A percentile compares a stretch with the other conserved stretches of the same genome.
Conservation (phyloP, 208 protist genomes). For the Crithidia brevicula region DNA sequence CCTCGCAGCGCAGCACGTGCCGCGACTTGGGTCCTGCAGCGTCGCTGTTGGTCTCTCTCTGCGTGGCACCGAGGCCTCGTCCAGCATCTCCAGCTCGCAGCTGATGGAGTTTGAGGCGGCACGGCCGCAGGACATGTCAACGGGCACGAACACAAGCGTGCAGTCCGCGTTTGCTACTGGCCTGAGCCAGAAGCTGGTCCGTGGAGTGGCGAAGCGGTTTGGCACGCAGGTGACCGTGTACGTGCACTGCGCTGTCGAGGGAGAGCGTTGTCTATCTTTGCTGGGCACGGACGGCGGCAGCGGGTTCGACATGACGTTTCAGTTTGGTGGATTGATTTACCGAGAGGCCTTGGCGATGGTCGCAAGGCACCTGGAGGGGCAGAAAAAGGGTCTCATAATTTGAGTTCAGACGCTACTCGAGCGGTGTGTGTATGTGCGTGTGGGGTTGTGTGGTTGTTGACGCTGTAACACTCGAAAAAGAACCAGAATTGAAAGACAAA, state of each 20-base stretch:
- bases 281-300: constrained; percentile 58
- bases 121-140: constrained; percentile 6
- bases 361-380: not conserved
- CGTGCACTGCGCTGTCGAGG: constrained; percentile 58
- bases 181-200: constrained; percentile 50
- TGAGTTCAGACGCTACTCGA: too few species aligned
- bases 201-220: constrained; percentile 21
- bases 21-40: constrained; percentile 41
- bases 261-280: constrained; percentile 41
- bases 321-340: constrained; percentile 58
- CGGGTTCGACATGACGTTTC: constrained; percentile 46
- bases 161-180: constrained; percentile 46
- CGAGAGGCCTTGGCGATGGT: constrained; percentile 27
- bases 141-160: constrained; percentile 22
- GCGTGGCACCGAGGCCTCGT: not conserved
- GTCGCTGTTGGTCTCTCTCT: constrained; percentile 30
- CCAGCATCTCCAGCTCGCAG: constrained; percentile 23
- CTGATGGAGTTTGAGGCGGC: constrained; percentile 38
- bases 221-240: constrained; percentile 34
- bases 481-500: too few species aligned
- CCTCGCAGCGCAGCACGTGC: constrained; percentile 18
- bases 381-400: not conserved
- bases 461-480: too few species aligned
- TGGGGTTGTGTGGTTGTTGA: too few species aligned
- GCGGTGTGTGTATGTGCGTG: too few species aligned